phyloP scores from a whole-genome alignment of 2,329 filamentous ascomycete species.

The Epicoccum nigrum region DNA sequence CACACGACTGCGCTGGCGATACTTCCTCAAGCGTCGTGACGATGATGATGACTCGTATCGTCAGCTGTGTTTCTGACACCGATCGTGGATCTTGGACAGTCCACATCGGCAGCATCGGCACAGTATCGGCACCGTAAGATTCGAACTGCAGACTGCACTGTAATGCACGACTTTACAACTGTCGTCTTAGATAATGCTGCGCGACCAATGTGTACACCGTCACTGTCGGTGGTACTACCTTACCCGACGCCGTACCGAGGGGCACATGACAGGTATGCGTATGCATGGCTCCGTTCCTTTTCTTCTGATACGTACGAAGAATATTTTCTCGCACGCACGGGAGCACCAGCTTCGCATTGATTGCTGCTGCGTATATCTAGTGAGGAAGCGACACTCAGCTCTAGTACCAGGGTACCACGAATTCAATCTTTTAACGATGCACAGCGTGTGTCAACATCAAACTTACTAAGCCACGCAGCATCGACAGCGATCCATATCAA shows the following conservation, averaged over 20 bases:
- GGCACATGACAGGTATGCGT: slow-evolving; percentile 1
- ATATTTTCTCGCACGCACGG: too few species aligned
- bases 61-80: not conserved
- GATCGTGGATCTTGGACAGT: not conserved
- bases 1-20: not conserved
- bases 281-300: not conserved
- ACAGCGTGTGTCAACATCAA: too few species aligned
- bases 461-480: too few species aligned
- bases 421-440: too few species aligned
- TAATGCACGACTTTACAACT: too few species aligned
- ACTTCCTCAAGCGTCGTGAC: not conserved
- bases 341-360: too few species aligned
- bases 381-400: too few species aligned
- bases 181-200: not conserved
- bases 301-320: not conserved
- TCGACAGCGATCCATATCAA: not conserved
- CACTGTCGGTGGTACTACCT: not conserved
- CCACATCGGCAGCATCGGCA: not conserved
- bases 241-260: not conserved
- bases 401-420: too few species aligned
- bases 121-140: not conserved
- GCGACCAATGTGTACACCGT: not conserved
- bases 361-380: too few species aligned
- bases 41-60: not conserved
- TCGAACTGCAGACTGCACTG: too few species aligned